Evolutionary conservation across 805 yeast species (phyloP), one percentile per base, ranked within the genome.

Genomic region (Saccharomycopsis capsularis): DNA sequence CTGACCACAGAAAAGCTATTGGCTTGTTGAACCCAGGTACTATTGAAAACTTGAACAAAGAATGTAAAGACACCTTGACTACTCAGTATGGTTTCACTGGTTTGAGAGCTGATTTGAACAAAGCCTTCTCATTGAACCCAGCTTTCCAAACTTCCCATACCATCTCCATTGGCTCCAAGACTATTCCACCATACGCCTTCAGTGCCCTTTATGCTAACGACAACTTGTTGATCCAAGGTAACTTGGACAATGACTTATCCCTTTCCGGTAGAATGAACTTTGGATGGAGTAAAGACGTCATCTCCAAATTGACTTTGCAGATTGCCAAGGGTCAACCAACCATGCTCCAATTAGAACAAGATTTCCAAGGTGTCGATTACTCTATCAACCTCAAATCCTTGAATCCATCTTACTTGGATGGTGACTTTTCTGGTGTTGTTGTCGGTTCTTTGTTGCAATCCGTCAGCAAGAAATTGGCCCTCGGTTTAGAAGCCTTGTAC

Each of bases 121-220:
- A 91, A 75, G 87, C 90, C 13, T 88, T 93, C 63, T 71, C 85
- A 56, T 76, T 90, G 76, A 82, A 81, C 68, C 99, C 99, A 51
- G 90, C 87, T 51, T 93, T 93, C 83, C 98, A 93, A 75, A 85
- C 95, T 51, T 84, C 96, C 55, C 99, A 93, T 66, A 83, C 96
- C 53, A 84, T 93, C 63, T 76, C 95, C 36, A 73, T 87, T 57
- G 98, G 98, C 43, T 84, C 95, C 50, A 81, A 82, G 56, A 78
- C 79, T 42, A 74, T 86, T 67, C 96, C 96, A 45, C 83, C 93
- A 56, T 93, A 93, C 66, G 90, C 95, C 25, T 86, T 91, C 65
- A 79, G 88, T 51, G 91, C 96, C 41, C 74, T 91, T 60, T 89
- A 81, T 67, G 97, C 95, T 55, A 81, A 83, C 55, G 96, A 91